Evolutionary conservation across 805 yeast genomes (phyloP), one percentile per base, ranked within the genome.

Genomic region (Kluyveromyces wickerhamii): DNA sequence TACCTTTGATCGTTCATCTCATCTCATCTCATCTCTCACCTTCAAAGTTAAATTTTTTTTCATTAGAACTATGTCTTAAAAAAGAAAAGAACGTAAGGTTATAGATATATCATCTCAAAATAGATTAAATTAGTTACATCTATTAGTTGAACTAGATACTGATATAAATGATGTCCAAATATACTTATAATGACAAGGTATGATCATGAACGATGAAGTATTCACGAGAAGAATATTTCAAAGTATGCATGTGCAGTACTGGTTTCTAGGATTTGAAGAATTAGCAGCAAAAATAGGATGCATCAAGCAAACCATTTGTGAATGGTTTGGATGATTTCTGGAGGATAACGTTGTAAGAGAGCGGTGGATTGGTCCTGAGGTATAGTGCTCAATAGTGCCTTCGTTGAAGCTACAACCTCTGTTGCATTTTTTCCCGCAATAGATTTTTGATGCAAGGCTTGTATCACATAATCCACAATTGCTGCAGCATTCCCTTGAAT

Each of bases 341-440:
- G 63, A 32, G 82, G 76, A 44, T 81, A 75, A 40, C 70, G 72
- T 40, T 71, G 75, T 39, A 85, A 62, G 34, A 86, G 50, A 6
- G 65, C 63, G 66, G 82, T 60, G 3, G 85, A 88, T 43, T 81
- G 79, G 11, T 67, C 69, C 46, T 76, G 84, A 2, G 94, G 86
- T 21, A 85, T 47, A 5, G 73, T 64, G 13, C 76, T 67, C 36
- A 88, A 60, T 27, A 85, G 63, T 39, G 68, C 67, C 59, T 82
- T 84, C 0, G 82, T 70, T 1, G 85, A 68, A 3, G 58, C 60
- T 4, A 79, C 81, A 6, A 74, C 74, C 20, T 68, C 68, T 38
- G 74, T 76, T 1, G 88, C 89, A n/a, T 78, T 71, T 41, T 73
- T 71, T 6, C 94, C 95, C 13, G 65, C 61, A 29, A 88, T 66